A percentile compares a stretch with the other conserved stretches of the same genome.
Evolutionary conservation across 257 asterid genomes (phyloP).

Genomic region (Solanum chmielewskii): DNA sequence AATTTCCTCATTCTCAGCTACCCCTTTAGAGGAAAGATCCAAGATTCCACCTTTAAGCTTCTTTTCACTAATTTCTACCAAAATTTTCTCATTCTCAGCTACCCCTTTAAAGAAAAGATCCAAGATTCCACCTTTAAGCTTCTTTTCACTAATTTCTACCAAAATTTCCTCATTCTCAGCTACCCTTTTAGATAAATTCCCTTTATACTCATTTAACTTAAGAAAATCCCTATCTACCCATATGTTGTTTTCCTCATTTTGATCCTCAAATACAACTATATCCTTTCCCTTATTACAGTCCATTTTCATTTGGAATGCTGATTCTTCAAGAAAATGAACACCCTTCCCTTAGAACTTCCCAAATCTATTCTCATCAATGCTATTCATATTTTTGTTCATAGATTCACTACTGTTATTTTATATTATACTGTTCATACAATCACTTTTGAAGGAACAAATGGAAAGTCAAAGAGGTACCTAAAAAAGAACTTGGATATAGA

Average conservation of each 20-base stretch:
- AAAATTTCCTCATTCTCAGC: constrained; percentile 27
- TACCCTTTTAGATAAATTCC: constrained; percentile 48
- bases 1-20: neutral
- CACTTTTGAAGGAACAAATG: neutral
- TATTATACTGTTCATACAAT: neutral
- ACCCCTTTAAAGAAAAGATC: constrained; percentile 51
- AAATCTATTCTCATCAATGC: neutral
- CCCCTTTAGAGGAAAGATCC: neutral
- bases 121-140: constrained; percentile 67
- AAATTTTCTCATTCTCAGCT: constrained; percentile 25
- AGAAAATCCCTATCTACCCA: constrained; percentile 89
- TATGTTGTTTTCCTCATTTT: neutral
- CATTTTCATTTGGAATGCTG: neutral
- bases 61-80: constrained; percentile 44
- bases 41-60: constrained; percentile 71
- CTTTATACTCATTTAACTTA: constrained; percentile 43
- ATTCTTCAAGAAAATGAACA: neutral
- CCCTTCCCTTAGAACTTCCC: neutral
- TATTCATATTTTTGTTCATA: neutral
- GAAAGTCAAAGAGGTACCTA: neutral
- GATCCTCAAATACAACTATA: neutral
- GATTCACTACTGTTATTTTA: neutral
- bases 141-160: constrained; percentile 46
- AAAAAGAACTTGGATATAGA: neutral
- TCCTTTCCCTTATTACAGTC: neutral